Evolutionary conservation across 257 asterid species (phyloP), one percentile per base, ranked within the genome.

Genomic region (Haberlea rhodopensis): DNA sequence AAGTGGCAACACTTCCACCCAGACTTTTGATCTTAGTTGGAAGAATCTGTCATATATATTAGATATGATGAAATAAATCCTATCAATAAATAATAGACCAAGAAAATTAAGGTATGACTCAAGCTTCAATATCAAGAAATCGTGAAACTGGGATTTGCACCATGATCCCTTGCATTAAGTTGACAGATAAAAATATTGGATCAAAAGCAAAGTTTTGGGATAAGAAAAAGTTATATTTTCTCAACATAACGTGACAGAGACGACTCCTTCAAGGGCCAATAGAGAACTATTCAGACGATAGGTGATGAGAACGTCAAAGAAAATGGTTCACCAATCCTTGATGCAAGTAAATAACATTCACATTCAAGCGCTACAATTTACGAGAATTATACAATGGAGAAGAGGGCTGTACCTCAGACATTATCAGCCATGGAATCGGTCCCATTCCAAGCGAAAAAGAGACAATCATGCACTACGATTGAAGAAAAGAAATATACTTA

Each of bases 381-480:
- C 22, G 45, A 11, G 25, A 8, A 34, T 16, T 18, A 24, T 28
- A 28, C 6, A 16, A 66, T 15, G 52, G 57, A 58, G 55, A 34
- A 58, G 54, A 59, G 60, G 24, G 70, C 3, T 13, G 74, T 59
- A 89, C 98, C 98, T 91, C 98, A 18, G 98, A 91, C 98, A 91
- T 91, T 70, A 91, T 85, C 61, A 91, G 82, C 98, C 98, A 91
- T 0, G 98, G 98, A 67, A 89, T 79, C 29, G 98, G 92, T 43
- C 98, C 98, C 87, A 91, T 85, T 75, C 98, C 98, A 23, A 84
- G 91, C n/a, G 98, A 89, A 68, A 91, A 91, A 2, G 77, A 72
- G 65, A 87, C 69, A 70, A 91, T 79, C 94, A 85, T 77, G 65
- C 71, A 63, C 96, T 89, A 78, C 64, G 70, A 60, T 37, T n/a